Conservation (phyloP, 139 green algal species). For the Chlorella sp. region DNA sequence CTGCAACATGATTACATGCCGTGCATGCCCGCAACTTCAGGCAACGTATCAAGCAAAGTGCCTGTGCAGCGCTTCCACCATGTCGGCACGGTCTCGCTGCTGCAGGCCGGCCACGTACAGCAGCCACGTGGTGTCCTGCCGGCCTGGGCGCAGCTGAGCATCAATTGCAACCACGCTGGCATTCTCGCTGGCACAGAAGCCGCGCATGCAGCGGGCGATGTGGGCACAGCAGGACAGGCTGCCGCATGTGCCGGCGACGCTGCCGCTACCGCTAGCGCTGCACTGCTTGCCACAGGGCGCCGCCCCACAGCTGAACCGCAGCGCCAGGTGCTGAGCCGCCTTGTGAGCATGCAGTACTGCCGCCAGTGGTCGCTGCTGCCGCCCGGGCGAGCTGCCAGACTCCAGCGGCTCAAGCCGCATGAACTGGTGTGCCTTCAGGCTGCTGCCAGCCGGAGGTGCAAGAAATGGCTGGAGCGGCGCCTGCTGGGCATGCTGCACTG, state of each 20-base stretch:
- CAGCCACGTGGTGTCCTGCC: neutral
- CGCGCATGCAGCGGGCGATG: neutral
- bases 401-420: slow-evolving; percentile 8
- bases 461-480: neutral
- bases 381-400: neutral
- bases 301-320: neutral
- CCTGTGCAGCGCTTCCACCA: neutral
- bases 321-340: slow-evolving; percentile 1
- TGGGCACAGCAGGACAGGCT: neutral
- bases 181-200: neutral
- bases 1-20: neutral
- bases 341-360: slow-evolving; percentile 33
- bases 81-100: neutral
- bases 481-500: neutral
- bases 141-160: neutral
- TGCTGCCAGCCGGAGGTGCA: neutral
- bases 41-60: neutral
- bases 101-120: slow-evolving; percentile 9
- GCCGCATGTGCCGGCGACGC: neutral
- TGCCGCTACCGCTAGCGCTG: neutral
- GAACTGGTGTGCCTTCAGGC: neutral
- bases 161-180: slow-evolving; percentile 26
- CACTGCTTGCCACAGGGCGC: neutral
- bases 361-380: neutral
- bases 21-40: neutral